Percentiles rank a stretch among this genome's conserved stretches.
Conservation (phyloP, 164 flowering plant genomes). For the Saururus chinensis region DNA sequence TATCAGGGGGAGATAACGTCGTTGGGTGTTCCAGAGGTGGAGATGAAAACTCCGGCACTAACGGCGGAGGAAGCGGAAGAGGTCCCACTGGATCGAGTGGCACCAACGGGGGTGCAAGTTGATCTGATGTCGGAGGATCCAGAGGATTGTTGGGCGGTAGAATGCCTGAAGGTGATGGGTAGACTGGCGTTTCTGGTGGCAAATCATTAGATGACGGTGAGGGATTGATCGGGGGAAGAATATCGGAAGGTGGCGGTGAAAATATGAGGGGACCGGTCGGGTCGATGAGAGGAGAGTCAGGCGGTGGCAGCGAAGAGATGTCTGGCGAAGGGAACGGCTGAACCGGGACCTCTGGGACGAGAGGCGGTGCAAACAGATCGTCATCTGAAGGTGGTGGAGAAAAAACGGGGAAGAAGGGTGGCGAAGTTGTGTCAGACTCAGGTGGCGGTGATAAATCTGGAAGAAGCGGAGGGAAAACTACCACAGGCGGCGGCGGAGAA, state of each 20-base stretch:
- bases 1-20: not conserved
- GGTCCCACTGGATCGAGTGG: too few species aligned
- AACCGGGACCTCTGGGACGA: not conserved
- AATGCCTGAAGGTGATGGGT: too few species aligned
- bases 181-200: too few species aligned
- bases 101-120: not conserved
- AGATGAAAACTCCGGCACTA: not conserved
- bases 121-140: not conserved
- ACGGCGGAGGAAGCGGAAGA: not conserved
- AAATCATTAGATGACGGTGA: too few species aligned
- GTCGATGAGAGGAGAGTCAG: not conserved
- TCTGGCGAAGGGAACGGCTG: slow-evolving; percentile 2
- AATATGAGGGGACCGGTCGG: not conserved
- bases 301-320: not conserved
- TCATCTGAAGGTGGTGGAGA: slow-evolving; percentile 1
- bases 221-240: not conserved
- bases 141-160: not conserved
- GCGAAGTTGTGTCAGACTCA: not conserved
- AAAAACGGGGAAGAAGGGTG: not conserved
- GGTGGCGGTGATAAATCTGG: slow-evolving; percentile 12
- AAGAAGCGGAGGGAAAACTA: slow-evolving; percentile 5
- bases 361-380: not conserved
- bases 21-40: not conserved
- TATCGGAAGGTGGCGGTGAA: not conserved
- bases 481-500: slow-evolving; percentile 14